Evolutionary conservation across 768 basidiomycete species (phyloP), one percentile per base, ranked within the genome.

Genomic region (Phylloporus sp.): DNA sequence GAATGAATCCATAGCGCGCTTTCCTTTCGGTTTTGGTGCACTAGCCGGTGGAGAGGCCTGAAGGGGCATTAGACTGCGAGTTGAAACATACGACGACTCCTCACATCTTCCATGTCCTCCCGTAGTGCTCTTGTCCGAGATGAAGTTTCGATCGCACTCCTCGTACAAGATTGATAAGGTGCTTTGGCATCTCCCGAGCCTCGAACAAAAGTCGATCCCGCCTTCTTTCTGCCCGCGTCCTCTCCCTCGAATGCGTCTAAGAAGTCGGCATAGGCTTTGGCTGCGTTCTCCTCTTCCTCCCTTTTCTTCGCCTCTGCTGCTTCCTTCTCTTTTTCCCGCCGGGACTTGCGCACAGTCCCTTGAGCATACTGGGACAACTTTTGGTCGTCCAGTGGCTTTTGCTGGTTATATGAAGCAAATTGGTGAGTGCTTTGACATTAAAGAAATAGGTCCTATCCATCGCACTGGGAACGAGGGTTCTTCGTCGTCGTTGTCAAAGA

Each of bases 1-100:
- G 63, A 98, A 99, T 2, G 84, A 69, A 66, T 97, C 94, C 91
- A 98, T 98, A 1, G 89, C 91, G 41, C 95, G 81, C 64, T 91
- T 96, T 3, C 96, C 96, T 64, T 91, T 96, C 0, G 89, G 84
- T 62, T 83, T 91, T 1, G 82, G 77, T 6, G 64, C 70, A 48
- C 59, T 61, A 20, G 64, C 49, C 13, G 84, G 80, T 20, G 88
- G 83, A n/a, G 79, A 77, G 0, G 76, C 73, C 77, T 84, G 42
- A 7, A 52, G 53, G 4, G 40, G 35, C 22, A 38, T 63, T 18
- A 54, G 49, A 15, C 33, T 8, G 35, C 17, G 21, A 3, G 14
- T 31, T 28, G 18, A 6, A 39, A 31, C 35, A 44, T 18, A 55
- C 27, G 18, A 28, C 38, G 23, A 61, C 39, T 5, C 63, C 72